Base-by-base conservation (phyloP, 2,329 filamentous ascomycete genomes). In the Sarocladium brachiariae region DNA sequence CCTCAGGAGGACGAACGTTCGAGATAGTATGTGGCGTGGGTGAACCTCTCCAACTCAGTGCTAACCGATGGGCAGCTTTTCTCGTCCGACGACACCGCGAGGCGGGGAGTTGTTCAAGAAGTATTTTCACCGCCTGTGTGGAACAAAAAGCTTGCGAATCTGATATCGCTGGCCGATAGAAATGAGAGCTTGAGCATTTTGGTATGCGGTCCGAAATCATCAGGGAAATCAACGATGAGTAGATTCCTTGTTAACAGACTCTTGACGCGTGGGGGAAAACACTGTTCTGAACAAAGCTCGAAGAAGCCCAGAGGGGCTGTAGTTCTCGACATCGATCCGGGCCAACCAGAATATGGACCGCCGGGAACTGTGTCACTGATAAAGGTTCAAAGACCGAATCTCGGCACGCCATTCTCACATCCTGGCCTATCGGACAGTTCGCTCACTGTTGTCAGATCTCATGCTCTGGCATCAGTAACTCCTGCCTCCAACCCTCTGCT, bases 281-380 rank as follows among this genome's bases (percentile, higher is more conserved):
- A 19, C 9, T 19, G 16, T 19, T 19, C 6, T 16, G n/a, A n/a
- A n/a, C n/a, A n/a, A n/a, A n/a, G n/a, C n/a, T n/a, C n/a, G n/a
- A n/a, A n/a, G n/a, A n/a, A n/a, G n/a, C n/a, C n/a, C n/a, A n/a
- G n/a, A 14, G 70, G 85, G 23, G 75, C 73, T 50, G 70, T n/a
- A n/a, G n/a, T 86, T n/a, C 73, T 93, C 6, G 88, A 93, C 57
- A 72, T 92, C 9, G 87, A 93, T 60, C 85, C 86, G 1, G 84
- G 83, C 0, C 87, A 90, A 59, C 86, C 87, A 2, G 87, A 91
- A 60, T 90, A 86, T 61, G 79, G 78, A 0, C 75, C 83, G 1
- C 78, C 83, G 1, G 87, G 87, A 1, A 81, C 85, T 13, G 61
- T 92, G 18, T 87, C 86, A 1, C 76, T 92, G 3, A 70, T 84